phyloP scores from a whole-genome alignment of 331 rosid species.

The Arachis monticola region DNA sequence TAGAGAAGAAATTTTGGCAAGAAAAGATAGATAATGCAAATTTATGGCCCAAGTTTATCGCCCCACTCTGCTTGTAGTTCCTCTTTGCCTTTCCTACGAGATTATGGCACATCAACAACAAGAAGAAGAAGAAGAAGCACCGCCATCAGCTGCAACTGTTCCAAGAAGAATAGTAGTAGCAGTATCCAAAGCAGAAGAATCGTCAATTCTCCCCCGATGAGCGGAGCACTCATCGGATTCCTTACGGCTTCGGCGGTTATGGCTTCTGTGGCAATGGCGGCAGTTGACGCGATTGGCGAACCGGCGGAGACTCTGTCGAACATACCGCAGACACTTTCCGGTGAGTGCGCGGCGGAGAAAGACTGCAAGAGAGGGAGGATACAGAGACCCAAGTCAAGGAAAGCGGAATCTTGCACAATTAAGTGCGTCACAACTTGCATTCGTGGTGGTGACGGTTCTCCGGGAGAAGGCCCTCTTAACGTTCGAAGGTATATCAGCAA shows the following conservation, averaged over 20 bases:
- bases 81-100: background rate
- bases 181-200: background rate
- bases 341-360: constrained; percentile 57
- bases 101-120: constrained; percentile 3
- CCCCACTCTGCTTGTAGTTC: constrained; percentile 35
- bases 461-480: constrained; percentile 95
- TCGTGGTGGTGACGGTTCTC: constrained; percentile 88
- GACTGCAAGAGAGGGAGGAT: constrained; percentile 72
- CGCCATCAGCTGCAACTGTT: background rate
- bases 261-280: constrained; percentile 46
- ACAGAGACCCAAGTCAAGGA: constrained; percentile 83
- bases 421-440: constrained; percentile 92
- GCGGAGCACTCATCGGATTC: constrained; percentile 34
- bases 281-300: constrained; percentile 42
- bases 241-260: constrained; percentile 56
- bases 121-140: constrained; percentile 14
- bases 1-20: background rate
- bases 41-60: constrained; percentile 46
- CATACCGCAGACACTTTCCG: constrained; percentile 86
- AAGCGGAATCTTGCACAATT: constrained; percentile 85
- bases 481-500: constrained; percentile 56
- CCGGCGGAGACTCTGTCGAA: constrained; percentile 72
- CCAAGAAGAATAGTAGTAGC: background rate
- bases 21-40: constrained; percentile 53
- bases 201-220: background rate